Percentiles rank a stretch among this genome's conserved stretches.
phyloP scores from a whole-genome alignment of 2,329 filamentous ascomycete genomes.

The Fusarium sp. region DNA sequence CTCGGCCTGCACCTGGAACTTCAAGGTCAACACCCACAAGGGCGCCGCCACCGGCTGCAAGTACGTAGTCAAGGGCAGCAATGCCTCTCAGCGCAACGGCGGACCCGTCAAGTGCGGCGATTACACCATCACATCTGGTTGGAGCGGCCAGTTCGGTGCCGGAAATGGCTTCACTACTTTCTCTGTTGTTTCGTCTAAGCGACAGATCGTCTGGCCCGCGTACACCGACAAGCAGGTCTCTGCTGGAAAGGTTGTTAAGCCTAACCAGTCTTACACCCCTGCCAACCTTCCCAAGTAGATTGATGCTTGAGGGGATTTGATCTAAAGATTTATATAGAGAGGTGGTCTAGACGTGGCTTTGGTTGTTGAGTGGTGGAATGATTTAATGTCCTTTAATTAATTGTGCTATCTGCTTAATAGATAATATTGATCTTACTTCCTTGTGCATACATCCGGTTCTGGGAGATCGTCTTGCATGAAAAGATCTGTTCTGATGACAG shows the following conservation, averaged over 20 bases:
- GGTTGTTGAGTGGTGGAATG: no score
- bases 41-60: slow-evolving; percentile 51
- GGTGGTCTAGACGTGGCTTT: no score
- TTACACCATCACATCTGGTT: slow-evolving; percentile 65
- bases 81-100: slow-evolving; percentile 54
- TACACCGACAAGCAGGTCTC: slow-evolving; percentile 65
- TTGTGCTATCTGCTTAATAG: no score
- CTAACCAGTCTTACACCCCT: slow-evolving; percentile 61
- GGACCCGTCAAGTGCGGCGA: slow-evolving; percentile 59
- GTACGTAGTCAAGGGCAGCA: slow-evolving; percentile 49
- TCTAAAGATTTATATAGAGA: neutral
- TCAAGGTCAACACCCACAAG: slow-evolving; percentile 58
- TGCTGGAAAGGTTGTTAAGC: slow-evolving; percentile 59
- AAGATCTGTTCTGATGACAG: no score
- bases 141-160: slow-evolving; percentile 67
- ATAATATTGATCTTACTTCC: no score
- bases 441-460: no score
- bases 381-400: no score
- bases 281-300: slow-evolving; percentile 37
- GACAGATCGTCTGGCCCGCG: slow-evolving; percentile 63
- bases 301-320: neutral
- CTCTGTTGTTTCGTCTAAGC: slow-evolving; percentile 56
- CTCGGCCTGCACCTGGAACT: slow-evolving; percentile 58
- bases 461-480: no score
- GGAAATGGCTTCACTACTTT: slow-evolving; percentile 67